Conservation (phyloP, 371 early-diverging fungal species). For the Mucor racemosus region DNA sequence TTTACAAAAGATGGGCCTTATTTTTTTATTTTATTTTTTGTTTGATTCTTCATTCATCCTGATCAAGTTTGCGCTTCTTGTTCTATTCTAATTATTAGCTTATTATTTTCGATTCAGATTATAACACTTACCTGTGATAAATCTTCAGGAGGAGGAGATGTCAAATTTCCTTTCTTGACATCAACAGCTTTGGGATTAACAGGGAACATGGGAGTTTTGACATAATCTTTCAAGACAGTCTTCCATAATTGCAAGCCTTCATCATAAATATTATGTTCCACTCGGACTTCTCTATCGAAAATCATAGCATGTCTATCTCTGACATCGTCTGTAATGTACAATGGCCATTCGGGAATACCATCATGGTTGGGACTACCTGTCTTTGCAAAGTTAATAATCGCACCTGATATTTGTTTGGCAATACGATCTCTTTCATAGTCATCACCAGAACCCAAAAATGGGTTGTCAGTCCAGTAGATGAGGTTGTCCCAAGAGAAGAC, state of each 20-base stretch:
- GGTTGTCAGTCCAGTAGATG: conserved; percentile 40
- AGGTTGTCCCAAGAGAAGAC: conserved; percentile 47
- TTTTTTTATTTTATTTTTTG: not conserved
- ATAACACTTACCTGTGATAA: conserved; percentile 7
- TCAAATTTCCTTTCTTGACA: not conserved
- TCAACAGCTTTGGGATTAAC: conserved; percentile 16
- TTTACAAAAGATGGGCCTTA: no score
- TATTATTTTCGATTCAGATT: not conserved
- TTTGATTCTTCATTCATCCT: not conserved
- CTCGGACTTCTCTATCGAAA: conserved; percentile 37
- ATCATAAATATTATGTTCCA: conserved; percentile 30
- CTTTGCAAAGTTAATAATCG: conserved; percentile 36
- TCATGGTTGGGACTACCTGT: conserved; percentile 33
- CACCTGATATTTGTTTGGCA: conserved; percentile 35
- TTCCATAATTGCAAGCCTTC: conserved; percentile 35
- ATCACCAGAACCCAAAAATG: conserved; percentile 43
- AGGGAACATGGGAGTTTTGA: conserved; percentile 29
- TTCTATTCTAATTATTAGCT: not conserved
- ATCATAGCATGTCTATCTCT: conserved; percentile 27
- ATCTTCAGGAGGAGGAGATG: conserved; percentile 13
- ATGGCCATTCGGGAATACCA: conserved; percentile 41
- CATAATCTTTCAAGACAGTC: conserved; percentile 33
- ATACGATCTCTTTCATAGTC: conserved; percentile 39
- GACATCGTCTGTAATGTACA: conserved; percentile 13
- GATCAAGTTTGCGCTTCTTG: conserved; percentile 8